Base-by-base conservation (phyloP, 805 yeast genomes). In the Suhomyces xylopsoci region DNA sequence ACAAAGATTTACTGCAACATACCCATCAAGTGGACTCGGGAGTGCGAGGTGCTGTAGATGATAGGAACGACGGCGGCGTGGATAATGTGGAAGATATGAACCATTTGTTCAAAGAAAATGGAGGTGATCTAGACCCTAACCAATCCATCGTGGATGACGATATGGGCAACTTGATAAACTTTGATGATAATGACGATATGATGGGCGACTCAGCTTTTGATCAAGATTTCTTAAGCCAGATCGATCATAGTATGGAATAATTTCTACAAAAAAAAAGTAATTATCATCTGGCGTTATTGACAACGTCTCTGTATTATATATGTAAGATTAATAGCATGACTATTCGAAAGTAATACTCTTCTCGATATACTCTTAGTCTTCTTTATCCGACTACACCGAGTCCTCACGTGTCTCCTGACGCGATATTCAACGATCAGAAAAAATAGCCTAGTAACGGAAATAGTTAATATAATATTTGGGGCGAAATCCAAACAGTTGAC, bases 121-220 rank as follows among this genome's bases (percentile, higher is more conserved):
- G 53, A 40, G 49, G 38, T 15, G 55, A 53, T 24, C 38, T 53
- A 36, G 58, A 55, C 47, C 51, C 52, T 5, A 43, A 47, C 41
- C 51, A 26, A 38, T 55, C 42, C 12, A 52, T 57, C n/a, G 58
- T 59, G 45, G 54, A 58, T 25, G 71, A 67, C 49, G 74, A 68
- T 42, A 70, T 71, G 66, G 72, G 65, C 7, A 71, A 67, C 43
- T 59, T 71, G 48, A 69, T 69, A 14, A 65, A 67, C 46, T 70
- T 70, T 52, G 67, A 69, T 43, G 69, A 59, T 20, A 70, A 63
- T 44, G 73, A 62, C 34, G 65, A 66, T 48, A 52, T 66, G 50
- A 64, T 68, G 55, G 61, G 52, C 8, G 68, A 58, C 2, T 60
- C 61, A 12, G 64, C 61, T 12, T 70, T 70, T 53, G 74, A 69